Evolutionary conservation across 2,329 filamentous ascomycete genomes (phyloP), one percentile per base, ranked within the genome.

Genomic region (Trichoderma sp.): DNA sequence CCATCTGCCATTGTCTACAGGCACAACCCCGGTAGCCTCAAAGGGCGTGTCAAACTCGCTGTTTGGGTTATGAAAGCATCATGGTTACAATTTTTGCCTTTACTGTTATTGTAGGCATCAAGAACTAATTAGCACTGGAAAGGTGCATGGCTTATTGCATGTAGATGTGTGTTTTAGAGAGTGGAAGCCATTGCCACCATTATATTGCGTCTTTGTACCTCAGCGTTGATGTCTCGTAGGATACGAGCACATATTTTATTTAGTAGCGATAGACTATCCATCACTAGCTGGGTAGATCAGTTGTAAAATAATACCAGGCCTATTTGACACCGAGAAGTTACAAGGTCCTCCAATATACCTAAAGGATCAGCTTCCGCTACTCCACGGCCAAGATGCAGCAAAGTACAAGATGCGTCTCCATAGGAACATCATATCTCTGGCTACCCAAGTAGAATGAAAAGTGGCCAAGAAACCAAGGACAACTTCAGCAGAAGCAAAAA

Each of bases 1-100:
- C 10, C 82, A 83, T 67, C 75, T 89, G 5, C 71, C 77, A 28
- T 73, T 88, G 65, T 64, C 70, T 8, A 56, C 69, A 5, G 46
- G 58, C 24, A 69, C 69, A 14, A 28, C 60, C 52, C 46, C 52
- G 60, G 3, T 52, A 16, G 37, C 49, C 13, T 70, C 71, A 24
- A 61, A 52, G 8, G 14, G 21, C 1, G 16, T 26, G 39, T 68
- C 69, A 49, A 56, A 21, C 11, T 69, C 66, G 1, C 32, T 75
- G 54, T 71, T 71, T 68, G 70, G 70, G 5, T 46, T 71, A 32
- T 69, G 24, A 18, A 13, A 46, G 28, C 13, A 24, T 54, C 5
- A 10, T 49, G 8, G 16, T 16, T n/a, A n/a, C n/a, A 16, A 14
- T 2, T 26, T 6, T 16, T 56, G 16, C 30, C 6, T 13, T n/a